A percentile compares a stretch with the other conserved stretches of the same genome.
Evolutionary conservation across 352 stramenopile genomes (phyloP).

Genomic region (Globisporangium orthogonon): DNA sequence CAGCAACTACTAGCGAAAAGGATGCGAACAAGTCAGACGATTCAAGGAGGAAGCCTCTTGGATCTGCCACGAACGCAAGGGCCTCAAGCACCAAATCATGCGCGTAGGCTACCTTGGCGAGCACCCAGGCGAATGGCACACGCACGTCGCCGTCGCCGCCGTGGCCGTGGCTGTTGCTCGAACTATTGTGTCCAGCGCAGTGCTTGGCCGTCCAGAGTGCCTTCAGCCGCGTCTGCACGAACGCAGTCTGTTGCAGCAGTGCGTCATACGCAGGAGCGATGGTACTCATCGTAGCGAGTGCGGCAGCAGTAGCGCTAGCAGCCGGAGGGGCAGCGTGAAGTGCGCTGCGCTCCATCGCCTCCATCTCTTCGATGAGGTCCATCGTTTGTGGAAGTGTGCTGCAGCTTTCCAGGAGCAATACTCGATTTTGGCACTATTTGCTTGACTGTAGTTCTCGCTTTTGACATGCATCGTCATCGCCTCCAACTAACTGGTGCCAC

Average conservation of each 20-base stretch:
- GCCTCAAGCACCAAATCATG: no score
- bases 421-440: not conserved
- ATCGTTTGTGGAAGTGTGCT: conserved; percentile 17
- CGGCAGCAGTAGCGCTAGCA: not conserved
- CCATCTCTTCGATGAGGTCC: conserved; percentile 56
- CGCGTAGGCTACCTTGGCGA: conserved; percentile 28
- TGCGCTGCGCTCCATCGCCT: conserved; percentile 27
- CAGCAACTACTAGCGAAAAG: conserved; percentile 23
- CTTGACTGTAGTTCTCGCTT: no score
- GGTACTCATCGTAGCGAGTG: not conserved
- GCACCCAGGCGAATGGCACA: conserved; percentile 51
- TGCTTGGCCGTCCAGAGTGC: conserved; percentile 35
- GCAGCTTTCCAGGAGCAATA: not conserved
- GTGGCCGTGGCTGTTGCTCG: not conserved
- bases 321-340: not conserved
- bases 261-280: not conserved
- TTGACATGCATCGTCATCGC: no score
- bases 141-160: conserved; percentile 1
- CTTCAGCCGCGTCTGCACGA: conserved; percentile 31
- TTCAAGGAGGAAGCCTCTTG: not conserved
- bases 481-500: not conserved
- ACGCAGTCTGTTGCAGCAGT: conserved; percentile 34
- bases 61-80: no score
- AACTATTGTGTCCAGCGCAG: not conserved
- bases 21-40: not conserved